Base-by-base conservation (phyloP, 176 grass and related monocot genomes). In the Panicum miliaceum region DNA sequence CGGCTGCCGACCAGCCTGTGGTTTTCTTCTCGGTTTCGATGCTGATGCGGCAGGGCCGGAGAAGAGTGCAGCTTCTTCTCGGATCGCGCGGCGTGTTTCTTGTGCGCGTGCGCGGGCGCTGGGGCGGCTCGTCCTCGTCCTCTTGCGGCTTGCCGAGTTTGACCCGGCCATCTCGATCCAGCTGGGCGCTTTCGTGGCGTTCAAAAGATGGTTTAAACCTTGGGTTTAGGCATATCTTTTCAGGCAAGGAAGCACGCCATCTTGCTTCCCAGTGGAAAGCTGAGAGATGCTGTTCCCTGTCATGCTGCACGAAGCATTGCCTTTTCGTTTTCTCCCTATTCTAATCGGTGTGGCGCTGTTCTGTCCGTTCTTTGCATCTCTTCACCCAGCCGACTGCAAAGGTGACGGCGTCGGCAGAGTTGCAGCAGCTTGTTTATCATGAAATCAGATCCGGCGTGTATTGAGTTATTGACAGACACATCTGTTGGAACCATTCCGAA, bases 1-100 rank as follows among this genome's bases (percentile, higher is more conserved):
- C 71, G 45, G 36, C 38, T 65, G 88, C 73, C 88, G 48, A 51
- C 73, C 57, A 23, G 79, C 84, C 40, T 53, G 34, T 13, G 71
- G 78, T 88, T 70, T 41, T n/a, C 46, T 26, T 64, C 20, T 47
- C 9, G 20, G 43, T 6, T 29, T 20, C 19, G 19, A 18, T n/a
- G n/a, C n/a, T 12, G 22, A 20, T 16, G 23, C 29, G 52, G 9
- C 10, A 6, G 56, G 6, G 57, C 16, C 16, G 27, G 29, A 35
- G 35, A 43, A n/a, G 20, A 23, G 57, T 2, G 12, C 43, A 12
- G 12, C 43, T 1, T 3, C 19, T 1, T 60, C 50, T 68, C n/a
- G 34, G 77, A 12, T 86, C 41, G 15, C 34, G 47, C 13, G 46
- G 16, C 6, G 20, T 59, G 12, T 42, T 27, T 13, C 20, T 3